These are phyloP conservation scores for Tulasnella sp. DNA, from an alignment of 768 basidiomycete genomes.

Conservation along the genomic window DNA sequence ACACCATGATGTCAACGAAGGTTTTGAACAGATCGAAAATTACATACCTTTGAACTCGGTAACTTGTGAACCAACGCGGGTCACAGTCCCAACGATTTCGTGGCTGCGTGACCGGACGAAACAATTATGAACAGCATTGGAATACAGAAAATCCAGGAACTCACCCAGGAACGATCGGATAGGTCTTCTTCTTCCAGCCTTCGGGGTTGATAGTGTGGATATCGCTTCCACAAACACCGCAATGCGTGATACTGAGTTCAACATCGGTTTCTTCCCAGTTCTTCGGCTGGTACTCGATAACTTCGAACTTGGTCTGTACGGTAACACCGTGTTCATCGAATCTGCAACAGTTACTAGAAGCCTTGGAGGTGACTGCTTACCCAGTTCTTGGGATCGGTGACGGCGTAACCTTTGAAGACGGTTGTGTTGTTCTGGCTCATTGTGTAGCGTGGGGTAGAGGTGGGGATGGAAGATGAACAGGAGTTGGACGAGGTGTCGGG, in stretches of 20 bases:
- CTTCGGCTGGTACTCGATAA: slow-evolving; percentile 39
- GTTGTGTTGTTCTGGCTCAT: neutral
- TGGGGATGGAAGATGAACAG: neutral
- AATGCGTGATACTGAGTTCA: slow-evolving; percentile 42
- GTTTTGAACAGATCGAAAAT: neutral
- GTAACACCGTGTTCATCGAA: neutral
- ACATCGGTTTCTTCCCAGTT: slow-evolving; percentile 40
- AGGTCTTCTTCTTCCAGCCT: slow-evolving; percentile 30
- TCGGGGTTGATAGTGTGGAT: slow-evolving; percentile 34
- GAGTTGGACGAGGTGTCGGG: neutral
- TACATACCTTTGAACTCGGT: slow-evolving; percentile 33
- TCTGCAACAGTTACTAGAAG: neutral
- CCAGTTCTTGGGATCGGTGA: slow-evolving; percentile 12
- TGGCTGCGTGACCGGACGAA: slow-evolving; percentile 29
- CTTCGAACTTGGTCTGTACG: slow-evolving; percentile 17
- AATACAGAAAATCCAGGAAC: too few relatives aligned
- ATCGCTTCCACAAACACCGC: slow-evolving; percentile 42
- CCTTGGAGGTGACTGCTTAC: neutral
- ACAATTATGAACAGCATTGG: neutral
- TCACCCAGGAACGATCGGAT: slow-evolving; percentile 14
- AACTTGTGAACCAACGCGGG: slow-evolving; percentile 43
- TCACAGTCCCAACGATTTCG: slow-evolving; percentile 44
- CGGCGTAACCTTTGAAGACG: slow-evolving; percentile 20
- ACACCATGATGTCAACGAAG: neutral
- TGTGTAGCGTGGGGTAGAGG: neutral